These are phyloP conservation scores for Elaeis oleifera DNA, from an alignment of 202 grass and related monocot genomes.

Conservation along the genomic window DNA sequence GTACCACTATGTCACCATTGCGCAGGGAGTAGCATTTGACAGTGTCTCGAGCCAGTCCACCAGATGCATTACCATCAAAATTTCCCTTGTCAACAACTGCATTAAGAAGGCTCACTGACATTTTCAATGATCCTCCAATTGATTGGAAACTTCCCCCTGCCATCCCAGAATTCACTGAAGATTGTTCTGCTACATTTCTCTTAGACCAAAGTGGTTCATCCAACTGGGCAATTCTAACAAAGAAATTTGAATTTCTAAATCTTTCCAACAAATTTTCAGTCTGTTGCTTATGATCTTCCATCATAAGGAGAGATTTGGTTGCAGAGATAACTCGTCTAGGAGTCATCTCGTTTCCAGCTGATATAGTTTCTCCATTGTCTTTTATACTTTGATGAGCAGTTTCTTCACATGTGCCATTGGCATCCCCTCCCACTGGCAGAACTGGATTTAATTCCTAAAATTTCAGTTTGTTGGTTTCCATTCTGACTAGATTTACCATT, in stretches of 20 bases:
- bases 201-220: slow-evolving; percentile 90
- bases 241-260: slow-evolving; percentile 85
- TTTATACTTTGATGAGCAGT: slow-evolving; percentile 27
- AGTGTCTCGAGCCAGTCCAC: slow-evolving; percentile 78
- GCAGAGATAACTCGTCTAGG: slow-evolving; percentile 38
- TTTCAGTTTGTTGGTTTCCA: slow-evolving; percentile 19
- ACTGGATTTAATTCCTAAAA: slow-evolving; percentile 21
- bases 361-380: slow-evolving; percentile 25
- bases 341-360: slow-evolving; percentile 6
- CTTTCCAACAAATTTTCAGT: slow-evolving; percentile 46
- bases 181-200: slow-evolving; percentile 24
- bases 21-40: slow-evolving; percentile 65
- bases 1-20: slow-evolving; percentile 98
- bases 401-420: slow-evolving; percentile 27
- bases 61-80: slow-evolving; percentile 79
- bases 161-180: slow-evolving; percentile 8
- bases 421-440: slow-evolving; percentile 30
- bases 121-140: slow-evolving; percentile 32
- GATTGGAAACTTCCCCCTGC: slow-evolving; percentile 11
- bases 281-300: slow-evolving; percentile 62
- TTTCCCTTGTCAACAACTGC: slow-evolving; percentile 76
- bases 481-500: slow-evolving; percentile 40
- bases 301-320: slow-evolving; percentile 55
- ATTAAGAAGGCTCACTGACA: slow-evolving; percentile 39
- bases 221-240: slow-evolving; percentile 72